Evolutionary conservation across 495 filamentous ascomycete genomes (phyloP).

Genomic region (Penicillium silybi): DNA sequence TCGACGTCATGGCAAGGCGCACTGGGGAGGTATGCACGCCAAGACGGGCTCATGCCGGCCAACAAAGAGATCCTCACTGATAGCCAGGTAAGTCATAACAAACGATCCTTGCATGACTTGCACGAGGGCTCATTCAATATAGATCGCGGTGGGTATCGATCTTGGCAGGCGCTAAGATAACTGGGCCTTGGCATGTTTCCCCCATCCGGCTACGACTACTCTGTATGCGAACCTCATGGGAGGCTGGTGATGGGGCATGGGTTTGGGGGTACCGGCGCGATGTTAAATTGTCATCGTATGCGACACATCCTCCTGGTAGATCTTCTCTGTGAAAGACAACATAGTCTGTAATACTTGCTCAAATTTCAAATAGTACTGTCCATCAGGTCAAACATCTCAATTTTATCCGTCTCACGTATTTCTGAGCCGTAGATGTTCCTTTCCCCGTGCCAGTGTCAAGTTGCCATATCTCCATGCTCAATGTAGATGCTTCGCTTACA

Average conservation of each 20-base stretch:
- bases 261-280: not conserved
- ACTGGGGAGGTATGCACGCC: slow-evolving; percentile 11
- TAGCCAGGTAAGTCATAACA: not conserved
- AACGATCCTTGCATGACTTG: not conserved
- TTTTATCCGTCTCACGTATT: not conserved
- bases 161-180: not conserved
- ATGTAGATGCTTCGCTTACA: not conserved
- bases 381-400: not conserved
- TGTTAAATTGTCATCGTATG: not conserved
- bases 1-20: slow-evolving; percentile 20
- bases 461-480: not conserved
- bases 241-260: not conserved
- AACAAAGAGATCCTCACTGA: not conserved
- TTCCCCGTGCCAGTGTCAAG: not conserved
- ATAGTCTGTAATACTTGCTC: not conserved
- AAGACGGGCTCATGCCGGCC: slow-evolving; percentile 1
- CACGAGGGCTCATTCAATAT: not conserved
- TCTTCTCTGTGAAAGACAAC: not conserved
- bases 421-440: not conserved
- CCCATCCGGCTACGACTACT: not conserved
- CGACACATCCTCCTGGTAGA: not conserved
- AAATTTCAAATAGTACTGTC: not conserved
- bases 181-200: not conserved
- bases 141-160: not conserved
- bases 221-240: not conserved